Evolutionary conservation across 1,139 yeast genomes (phyloP), one percentile per base, ranked within the genome.

Genomic region (Yarrowia galli): DNA sequence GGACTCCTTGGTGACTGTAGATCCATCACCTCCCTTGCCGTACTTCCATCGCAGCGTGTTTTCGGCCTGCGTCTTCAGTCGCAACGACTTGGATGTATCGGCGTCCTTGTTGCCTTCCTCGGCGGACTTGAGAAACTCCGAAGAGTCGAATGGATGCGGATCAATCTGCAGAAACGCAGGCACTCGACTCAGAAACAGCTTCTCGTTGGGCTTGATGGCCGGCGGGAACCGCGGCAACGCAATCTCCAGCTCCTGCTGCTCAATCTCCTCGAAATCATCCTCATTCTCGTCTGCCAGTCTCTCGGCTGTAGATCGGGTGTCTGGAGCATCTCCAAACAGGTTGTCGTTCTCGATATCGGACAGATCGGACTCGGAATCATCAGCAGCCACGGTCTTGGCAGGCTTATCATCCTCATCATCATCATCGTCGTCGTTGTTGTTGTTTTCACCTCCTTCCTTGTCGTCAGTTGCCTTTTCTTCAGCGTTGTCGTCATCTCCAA

Each of bases 21-120:
- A 83, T 35, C 87, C 90, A 67, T 84, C 80, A 56, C 85, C 85
- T 61, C 85, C 86, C 66, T 85, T 80, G 36, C 92, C 89, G 77
- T 93, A 92, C 78, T 96, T 87, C 99, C 99, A 95, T 74, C 98
- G 85, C 46, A 95, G 82, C 0, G 97, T 92, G 76, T 92, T 92
- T 74, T 90, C 92, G 71, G 89, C 91, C 69, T 86, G 81, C 54
- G 89, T 80, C 72, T 83, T 84, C 68, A 85, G 79, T 68, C 85
- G 81, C 71, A 84, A 84, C 68, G 81, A 72, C 70, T 86, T 80
- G 53, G 77, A 77, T 20, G 86, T 85, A 69, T 82, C 84, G 42
- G 81, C 82, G 25, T 82, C 80, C 51, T 86, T 84, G 69, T 81
- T 82, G 67, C 85, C 86, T 72, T 80, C 86, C 54, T 73, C 83